Evolutionary conservation across 2,329 filamentous ascomycete genomes (phyloP).

Genomic region (Fusarium xylarioides): DNA sequence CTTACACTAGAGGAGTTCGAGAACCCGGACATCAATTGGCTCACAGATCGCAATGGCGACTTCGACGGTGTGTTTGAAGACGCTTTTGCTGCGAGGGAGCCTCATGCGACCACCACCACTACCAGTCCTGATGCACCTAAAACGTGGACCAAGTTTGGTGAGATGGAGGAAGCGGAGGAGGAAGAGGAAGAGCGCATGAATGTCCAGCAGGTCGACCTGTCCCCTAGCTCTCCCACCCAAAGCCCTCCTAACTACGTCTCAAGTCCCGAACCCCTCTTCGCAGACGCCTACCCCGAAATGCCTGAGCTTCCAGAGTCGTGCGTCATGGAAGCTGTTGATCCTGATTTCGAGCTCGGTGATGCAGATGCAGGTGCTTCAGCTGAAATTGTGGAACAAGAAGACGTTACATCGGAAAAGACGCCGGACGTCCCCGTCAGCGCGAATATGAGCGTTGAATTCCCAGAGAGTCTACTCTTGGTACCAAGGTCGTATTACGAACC

Average conservation of each 20-base stretch:
- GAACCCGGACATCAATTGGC: conserved; percentile 3
- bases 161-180: conserved; percentile 11
- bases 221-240: conserved; percentile 2
- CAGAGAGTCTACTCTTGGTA: conserved; percentile 39
- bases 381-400: conserved; percentile 1
- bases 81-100: conserved; percentile 8
- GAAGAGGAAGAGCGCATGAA: conserved; percentile 13
- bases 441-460: conserved; percentile 41
- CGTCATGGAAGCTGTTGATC: background rate
- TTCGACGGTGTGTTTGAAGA: conserved; percentile 19
- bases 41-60: background rate
- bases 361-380: background rate
- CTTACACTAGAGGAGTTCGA: conserved; percentile 1
- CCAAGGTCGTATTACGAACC: conserved; percentile 47
- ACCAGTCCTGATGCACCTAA: background rate
- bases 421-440: background rate
- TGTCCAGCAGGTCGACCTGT: conserved; percentile 3
- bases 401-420: background rate
- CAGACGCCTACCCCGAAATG: conserved; percentile 9
- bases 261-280: background rate
- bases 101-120: background rate
- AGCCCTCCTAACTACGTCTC: background rate
- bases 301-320: conserved; percentile 1
- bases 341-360: background rate
- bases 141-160: conserved; percentile 33